Conservation (phyloP, 768 basidiomycete genomes). For the Tulasnella sp. region DNA sequence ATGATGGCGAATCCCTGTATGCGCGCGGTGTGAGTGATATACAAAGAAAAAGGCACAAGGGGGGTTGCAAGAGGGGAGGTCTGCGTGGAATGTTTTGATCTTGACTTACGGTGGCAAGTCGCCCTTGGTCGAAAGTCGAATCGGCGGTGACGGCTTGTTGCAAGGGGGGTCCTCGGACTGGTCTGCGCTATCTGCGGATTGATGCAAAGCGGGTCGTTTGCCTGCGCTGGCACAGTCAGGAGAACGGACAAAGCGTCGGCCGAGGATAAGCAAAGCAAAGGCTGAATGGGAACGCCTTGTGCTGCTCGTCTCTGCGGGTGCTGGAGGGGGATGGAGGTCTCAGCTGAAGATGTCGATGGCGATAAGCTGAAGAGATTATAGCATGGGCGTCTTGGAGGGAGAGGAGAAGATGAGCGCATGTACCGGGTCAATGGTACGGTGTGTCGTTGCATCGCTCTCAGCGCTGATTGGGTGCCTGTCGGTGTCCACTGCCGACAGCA, state of each 20-base stretch:
- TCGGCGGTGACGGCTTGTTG: not conserved
- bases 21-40: not conserved
- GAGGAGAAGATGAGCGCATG: not conserved
- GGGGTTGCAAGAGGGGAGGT: not conserved
- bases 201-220: not conserved
- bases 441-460: not conserved
- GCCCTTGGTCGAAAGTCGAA: not conserved
- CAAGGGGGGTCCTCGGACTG: not conserved
- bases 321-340: not conserved
- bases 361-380: not conserved
- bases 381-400: not conserved
- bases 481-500: not conserved
- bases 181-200: not conserved
- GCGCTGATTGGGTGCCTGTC: constrained; percentile 1
- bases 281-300: not conserved
- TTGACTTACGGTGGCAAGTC: constrained; percentile 7
- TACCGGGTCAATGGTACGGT: not conserved
- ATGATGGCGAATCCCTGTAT: not conserved
- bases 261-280: not conserved
- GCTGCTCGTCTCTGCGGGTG: not conserved
- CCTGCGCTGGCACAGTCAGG: constrained; percentile 1
- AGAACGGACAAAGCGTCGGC: not conserved
- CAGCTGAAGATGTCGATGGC: not conserved
- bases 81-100: constrained; percentile 7
- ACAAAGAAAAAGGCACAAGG: not conserved